Conservation (phyloP, 1,284 basidiomycete genomes). For the Ceratobasidium sp. region DNA sequence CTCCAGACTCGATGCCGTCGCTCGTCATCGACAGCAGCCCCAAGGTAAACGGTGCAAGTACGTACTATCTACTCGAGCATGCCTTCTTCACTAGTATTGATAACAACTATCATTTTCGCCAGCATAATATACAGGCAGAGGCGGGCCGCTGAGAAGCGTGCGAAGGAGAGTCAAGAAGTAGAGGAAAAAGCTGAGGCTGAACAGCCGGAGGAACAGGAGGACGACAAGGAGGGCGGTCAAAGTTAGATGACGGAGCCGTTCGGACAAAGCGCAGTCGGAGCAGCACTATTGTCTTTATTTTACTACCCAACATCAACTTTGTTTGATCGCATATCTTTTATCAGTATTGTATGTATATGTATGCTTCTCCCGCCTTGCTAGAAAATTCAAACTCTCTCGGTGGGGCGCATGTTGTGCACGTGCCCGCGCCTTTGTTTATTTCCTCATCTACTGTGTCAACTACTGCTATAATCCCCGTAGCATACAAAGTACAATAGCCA, state of each 20-base stretch:
- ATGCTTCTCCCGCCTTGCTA: neutral
- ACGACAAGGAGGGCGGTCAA: neutral
- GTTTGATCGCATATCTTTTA: constrained; percentile 16
- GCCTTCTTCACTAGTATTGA: neutral
- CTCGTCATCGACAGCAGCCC: constrained; percentile 41
- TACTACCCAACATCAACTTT: neutral
- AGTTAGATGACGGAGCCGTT: neutral
- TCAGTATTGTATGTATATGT: constrained; percentile 35
- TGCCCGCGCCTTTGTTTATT: neutral
- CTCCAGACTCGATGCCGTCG: constrained; percentile 38
- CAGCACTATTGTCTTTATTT: neutral
- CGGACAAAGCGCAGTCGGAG: neutral
- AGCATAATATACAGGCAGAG: constrained; percentile 37
- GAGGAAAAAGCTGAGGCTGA: neutral
- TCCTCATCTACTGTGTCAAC: neutral
- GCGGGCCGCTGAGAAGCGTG: constrained; percentile 31
- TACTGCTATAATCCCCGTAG: neutral
- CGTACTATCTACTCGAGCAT: neutral
- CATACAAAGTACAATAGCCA: neutral
- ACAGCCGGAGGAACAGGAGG: neutral
- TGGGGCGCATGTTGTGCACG: constrained; percentile 3
- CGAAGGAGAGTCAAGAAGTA: constrained; percentile 22
- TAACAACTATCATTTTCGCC: neutral
- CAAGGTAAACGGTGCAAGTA: constrained; percentile 43
- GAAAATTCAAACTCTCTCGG: neutral